Evolutionary conservation across 78 protist species (phyloP), one percentile per base, ranked within the genome.

Genomic region (Polysphondylium violaceum): DNA sequence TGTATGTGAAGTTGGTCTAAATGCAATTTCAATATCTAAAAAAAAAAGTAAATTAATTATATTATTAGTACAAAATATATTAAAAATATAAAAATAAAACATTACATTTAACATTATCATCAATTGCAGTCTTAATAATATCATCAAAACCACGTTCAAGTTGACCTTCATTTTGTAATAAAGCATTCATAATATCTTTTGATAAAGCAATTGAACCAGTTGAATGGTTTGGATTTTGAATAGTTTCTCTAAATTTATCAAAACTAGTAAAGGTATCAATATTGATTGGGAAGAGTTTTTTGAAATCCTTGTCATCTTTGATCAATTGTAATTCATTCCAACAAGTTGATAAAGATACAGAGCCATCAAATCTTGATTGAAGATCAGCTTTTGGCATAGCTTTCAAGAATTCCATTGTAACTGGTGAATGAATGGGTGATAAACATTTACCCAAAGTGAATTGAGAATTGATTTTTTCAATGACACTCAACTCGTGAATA

Each of bases 341-440:
- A 61, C 94, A 55, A 23, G 38, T 72, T 9, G 55, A 94, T 53
- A 92, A n/a, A 16, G 89, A 73, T 14, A 91, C 95, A 16, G 92
- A 65, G 9, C 96, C 96, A 44, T 60, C 94, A 29, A 95, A 79
- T n/a, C 96, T 27, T 50, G 92, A 61, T 59, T 95, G 93, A 11
- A 94, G 29, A 69, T 95, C 96, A 8, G 81, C 35, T 41, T 95
- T 95, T n/a, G 96, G 96, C 3, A 95, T 50, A 2, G 19, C 38
- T 9, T 50, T 38, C 19, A 95, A 29, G 4, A 95, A 29, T 6
- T 95, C 96, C 1, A 67, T n/a, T 8, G 96, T 92, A 11, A 95
- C 67, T 14, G 11, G 12, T 14, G 90, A 93, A 17, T 40, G 21
- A 41, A 25, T 65, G 9, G n/a, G n/a, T n/a, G 16, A 29, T 5